Percentiles rank a stretch among this genome's conserved stretches.
phyloP scores from a whole-genome alignment of 345 rosid species.

The Syzygium grande region DNA sequence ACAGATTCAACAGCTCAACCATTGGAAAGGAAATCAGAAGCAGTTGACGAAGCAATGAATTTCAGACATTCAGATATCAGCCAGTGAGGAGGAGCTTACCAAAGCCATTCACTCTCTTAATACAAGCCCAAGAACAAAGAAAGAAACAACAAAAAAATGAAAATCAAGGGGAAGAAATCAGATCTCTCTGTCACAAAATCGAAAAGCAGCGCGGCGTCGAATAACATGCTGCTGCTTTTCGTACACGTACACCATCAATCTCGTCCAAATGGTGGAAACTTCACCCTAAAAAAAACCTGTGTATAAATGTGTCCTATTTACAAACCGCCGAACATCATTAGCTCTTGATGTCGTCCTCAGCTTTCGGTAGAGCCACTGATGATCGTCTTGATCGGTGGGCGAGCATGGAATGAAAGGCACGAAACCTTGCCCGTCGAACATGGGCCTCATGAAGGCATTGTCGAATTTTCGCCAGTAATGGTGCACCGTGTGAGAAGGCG shows the following conservation, averaged over 20 bases:
- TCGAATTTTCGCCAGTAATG: slow-evolving; percentile 27
- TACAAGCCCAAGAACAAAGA: neutral
- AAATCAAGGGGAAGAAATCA: neutral
- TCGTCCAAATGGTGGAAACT: neutral
- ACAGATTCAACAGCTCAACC: no score
- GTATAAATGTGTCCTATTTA: neutral
- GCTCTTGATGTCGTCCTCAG: no score
- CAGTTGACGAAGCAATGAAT: no score
- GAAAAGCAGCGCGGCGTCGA: neutral
- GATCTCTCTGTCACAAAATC: neutral
- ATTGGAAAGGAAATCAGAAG: no score
- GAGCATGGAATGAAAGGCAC: slow-evolving; percentile 21
- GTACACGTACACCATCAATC: neutral
- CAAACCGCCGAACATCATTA: neutral
- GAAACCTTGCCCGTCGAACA: slow-evolving; percentile 28
- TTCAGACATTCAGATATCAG: neutral
- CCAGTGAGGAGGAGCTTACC: neutral
- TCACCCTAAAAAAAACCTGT: neutral
- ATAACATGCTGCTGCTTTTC: neutral
- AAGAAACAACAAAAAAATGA: neutral
- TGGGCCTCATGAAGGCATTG: slow-evolving; percentile 24
- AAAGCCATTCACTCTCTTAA: neutral
- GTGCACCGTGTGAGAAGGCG: slow-evolving; percentile 22
- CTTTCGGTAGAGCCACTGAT: neutral
- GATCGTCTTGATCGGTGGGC: slow-evolving; percentile 7